phyloP scores from a whole-genome alignment of 2,329 filamentous ascomycete species.

The Fusarium dimerum region DNA sequence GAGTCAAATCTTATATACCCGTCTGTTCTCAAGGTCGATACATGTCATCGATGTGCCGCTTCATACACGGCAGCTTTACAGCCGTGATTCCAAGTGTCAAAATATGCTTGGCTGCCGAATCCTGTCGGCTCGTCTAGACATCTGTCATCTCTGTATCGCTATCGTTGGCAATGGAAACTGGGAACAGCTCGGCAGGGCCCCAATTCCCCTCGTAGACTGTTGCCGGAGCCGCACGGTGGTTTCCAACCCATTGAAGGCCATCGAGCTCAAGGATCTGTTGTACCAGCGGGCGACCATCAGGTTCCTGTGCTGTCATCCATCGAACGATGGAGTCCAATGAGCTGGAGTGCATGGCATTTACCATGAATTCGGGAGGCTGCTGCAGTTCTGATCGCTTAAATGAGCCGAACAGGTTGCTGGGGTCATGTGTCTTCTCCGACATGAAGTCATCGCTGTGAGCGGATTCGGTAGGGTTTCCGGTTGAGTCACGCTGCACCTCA shows the following conservation, averaged over 20 bases:
- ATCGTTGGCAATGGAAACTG: constrained; percentile 39
- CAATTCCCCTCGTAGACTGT: constrained; percentile 96
- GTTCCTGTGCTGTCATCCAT: constrained; percentile 83
- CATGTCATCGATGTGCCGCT: constrained; percentile 18
- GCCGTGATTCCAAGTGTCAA: constrained; percentile 33
- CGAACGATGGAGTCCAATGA: constrained; percentile 82
- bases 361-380: constrained; percentile 84
- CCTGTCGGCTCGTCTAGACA: constrained; percentile 40
- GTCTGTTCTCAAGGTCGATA: constrained; percentile 26
- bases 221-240: constrained; percentile 79
- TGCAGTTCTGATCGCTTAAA: constrained; percentile 52
- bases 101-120: background rate
- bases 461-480: constrained; percentile 48
- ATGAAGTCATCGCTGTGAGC: constrained; percentile 38
- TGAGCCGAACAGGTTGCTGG: constrained; percentile 44
- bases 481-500: constrained; percentile 71
- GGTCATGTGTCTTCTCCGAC: constrained; percentile 34
- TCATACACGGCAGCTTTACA: constrained; percentile 19
- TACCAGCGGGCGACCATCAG: constrained; percentile 70
- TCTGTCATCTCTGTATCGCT: constrained; percentile 62
- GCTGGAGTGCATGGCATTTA: constrained; percentile 68
- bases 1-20: constrained; percentile 21
- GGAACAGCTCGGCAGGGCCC: constrained; percentile 68
- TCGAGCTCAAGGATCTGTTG: constrained; percentile 71
- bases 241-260: constrained; percentile 78